These are phyloP conservation scores for Tylopilus plumbeoviolaceoides DNA, from an alignment of 768 basidiomycete species.

Conservation along the genomic window DNA sequence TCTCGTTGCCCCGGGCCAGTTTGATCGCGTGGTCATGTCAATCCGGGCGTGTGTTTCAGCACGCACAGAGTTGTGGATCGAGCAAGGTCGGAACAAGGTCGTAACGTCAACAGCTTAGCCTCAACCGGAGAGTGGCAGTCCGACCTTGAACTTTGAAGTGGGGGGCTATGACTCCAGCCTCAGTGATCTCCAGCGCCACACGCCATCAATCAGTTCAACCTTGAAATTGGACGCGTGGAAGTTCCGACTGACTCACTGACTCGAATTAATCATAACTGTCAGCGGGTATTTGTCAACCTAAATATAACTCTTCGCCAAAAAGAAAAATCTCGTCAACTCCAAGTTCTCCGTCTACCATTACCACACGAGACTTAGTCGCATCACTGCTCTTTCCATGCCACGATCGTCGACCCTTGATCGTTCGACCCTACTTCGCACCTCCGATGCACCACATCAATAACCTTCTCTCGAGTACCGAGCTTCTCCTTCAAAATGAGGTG, in stretches of 20 bases:
- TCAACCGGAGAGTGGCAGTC: slow-evolving; percentile 16
- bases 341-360: slow-evolving; percentile 1
- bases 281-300: neutral
- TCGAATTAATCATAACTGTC: neutral
- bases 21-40: neutral
- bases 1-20: neutral
- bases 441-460: slow-evolving; percentile 70
- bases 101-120: slow-evolving; percentile 23
- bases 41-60: slow-evolving; percentile 10
- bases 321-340: neutral
- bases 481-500: slow-evolving; percentile 30
- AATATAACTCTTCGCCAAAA: neutral
- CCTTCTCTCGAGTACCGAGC: slow-evolving; percentile 68
- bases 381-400: slow-evolving; percentile 25
- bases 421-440: slow-evolving; percentile 54
- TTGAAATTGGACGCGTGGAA: neutral
- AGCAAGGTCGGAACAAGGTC: slow-evolving; percentile 23
- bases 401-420: slow-evolving; percentile 36
- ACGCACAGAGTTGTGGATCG: slow-evolving; percentile 11
- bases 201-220: slow-evolving; percentile 21
- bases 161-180: slow-evolving; percentile 17
- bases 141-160: slow-evolving; percentile 6
- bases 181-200: slow-evolving; percentile 20
- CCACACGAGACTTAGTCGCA: neutral
- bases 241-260: neutral